Evolutionary conservation across 306 rosid species (phyloP), one percentile per base, ranked within the genome.

Genomic region (Corylus americana): DNA sequence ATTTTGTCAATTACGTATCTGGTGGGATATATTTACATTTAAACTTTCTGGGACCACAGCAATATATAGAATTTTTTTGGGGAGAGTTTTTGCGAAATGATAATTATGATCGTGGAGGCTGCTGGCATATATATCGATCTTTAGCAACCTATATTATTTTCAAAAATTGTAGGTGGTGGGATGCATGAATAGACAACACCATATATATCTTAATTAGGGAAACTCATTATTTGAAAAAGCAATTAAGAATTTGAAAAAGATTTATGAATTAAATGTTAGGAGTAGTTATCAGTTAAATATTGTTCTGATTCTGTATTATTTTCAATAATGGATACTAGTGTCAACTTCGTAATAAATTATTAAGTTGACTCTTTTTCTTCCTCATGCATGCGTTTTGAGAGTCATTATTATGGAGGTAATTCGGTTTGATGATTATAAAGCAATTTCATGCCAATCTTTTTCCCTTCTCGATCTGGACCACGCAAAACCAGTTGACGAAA

Each of bases 391-490:
- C 10, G 2, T 49, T 29, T 11, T 3, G 55, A 39, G 45, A 35
- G 61, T 55, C 20, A 55, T n/a, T 7, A 37, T 3, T 37, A 37
- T 37, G 42, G 42, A 37, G 44, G 3, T 51, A 12, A 8, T 55
- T 22, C 54, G 20, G 37, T 35, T 39, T 12, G 74, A 8, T 29
- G 62, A 59, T 55, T 16, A 71, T 71, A 49, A 17, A 18, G 25
- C 37, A 63, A 55, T 70, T 16, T 17, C 14, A 54, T 53, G 58
- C 29, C n/a, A 37, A 58, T 61, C 39, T 20, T 71, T 78, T 49
- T 62, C 17, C 31, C 12, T 80, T 74, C 17, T 7, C 39, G 39
- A 35, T 37, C 59, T 53, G 79, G 74, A 80, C 78, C 74, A 80
- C 66, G 13, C 35, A 39, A 80, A 80, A 5, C 2, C 1, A 50